phyloP scores from a whole-genome alignment of 176 grass and related monocot species.

The Oryza glaberrima region DNA sequence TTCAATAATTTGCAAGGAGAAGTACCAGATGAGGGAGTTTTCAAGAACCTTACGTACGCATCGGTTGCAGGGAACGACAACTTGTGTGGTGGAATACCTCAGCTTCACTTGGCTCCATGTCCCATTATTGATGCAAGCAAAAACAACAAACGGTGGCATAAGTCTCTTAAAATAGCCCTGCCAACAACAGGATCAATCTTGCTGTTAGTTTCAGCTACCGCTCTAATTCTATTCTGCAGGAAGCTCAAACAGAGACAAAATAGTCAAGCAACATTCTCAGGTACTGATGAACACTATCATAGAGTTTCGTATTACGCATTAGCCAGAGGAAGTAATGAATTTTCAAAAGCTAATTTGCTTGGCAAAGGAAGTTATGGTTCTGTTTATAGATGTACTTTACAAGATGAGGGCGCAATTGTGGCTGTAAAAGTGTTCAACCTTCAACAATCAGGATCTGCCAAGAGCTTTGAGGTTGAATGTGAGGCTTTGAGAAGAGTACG shows the following conservation, averaged over 20 bases:
- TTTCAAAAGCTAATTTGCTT: slow-evolving; percentile 38
- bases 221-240: not conserved
- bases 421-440: slow-evolving; percentile 47
- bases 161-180: not conserved
- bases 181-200: not conserved
- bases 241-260: not conserved
- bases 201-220: not conserved
- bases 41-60: slow-evolving; percentile 34
- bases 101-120: slow-evolving; percentile 16
- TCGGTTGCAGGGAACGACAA: slow-evolving; percentile 31
- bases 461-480: slow-evolving; percentile 51
- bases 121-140: not conserved
- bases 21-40: slow-evolving; percentile 39
- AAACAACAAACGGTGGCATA: not conserved
- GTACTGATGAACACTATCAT: not conserved
- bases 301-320: slow-evolving; percentile 11
- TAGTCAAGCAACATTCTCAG: not conserved
- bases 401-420: not conserved
- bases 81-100: slow-evolving; percentile 43
- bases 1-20: slow-evolving; percentile 43
- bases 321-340: slow-evolving; percentile 23
- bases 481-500: slow-evolving; percentile 36
- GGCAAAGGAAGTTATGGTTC: slow-evolving; percentile 35
- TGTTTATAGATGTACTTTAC: slow-evolving; percentile 15
- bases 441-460: slow-evolving; percentile 16